Percentiles rank a stretch among this genome's conserved stretches.
Evolutionary conservation across 176 grass and related monocot genomes (phyloP).

Genomic region (Secale cereale): DNA sequence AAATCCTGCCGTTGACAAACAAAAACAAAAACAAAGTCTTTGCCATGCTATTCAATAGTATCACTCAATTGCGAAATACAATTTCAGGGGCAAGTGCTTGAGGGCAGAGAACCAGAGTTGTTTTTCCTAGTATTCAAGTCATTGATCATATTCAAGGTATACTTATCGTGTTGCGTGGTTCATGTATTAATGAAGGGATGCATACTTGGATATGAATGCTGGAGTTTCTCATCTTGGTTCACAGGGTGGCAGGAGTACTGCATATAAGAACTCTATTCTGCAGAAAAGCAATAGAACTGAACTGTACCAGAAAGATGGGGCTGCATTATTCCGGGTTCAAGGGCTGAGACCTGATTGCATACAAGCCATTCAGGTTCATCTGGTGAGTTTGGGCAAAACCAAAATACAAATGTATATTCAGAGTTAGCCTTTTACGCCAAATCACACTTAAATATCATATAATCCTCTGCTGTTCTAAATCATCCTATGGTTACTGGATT

Average conservation of each 20-base stretch:
- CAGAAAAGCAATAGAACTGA: conserved; percentile 37
- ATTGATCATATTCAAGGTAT: conserved; percentile 80
- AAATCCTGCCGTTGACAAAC: background rate
- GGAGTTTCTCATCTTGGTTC: conserved; percentile 16
- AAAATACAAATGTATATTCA: background rate
- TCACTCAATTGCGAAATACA: conserved; percentile 23
- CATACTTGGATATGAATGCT: conserved; percentile 9
- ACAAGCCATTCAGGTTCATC: conserved; percentile 81
- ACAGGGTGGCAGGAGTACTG: conserved; percentile 65
- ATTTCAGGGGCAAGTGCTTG: conserved; percentile 63
- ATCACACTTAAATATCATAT: background rate
- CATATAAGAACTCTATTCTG: conserved; percentile 50
- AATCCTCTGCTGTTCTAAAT: background rate
- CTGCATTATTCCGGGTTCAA: conserved; percentile 77
- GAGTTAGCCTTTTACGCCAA: background rate
- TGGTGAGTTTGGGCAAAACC: conserved; percentile 50
- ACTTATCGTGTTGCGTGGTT: background rate
- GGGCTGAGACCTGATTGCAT: conserved; percentile 64
- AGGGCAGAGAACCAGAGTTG: conserved; percentile 64
- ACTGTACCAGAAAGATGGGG: conserved; percentile 40
- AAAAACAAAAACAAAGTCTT: background rate
- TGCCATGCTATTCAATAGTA: background rate
- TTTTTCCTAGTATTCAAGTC: conserved; percentile 79
- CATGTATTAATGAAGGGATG: conserved; percentile 5
- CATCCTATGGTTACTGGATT: background rate